Percentiles rank a stretch among this genome's conserved stretches.
Evolutionary conservation across 2,329 filamentous ascomycete genomes (phyloP).

Genomic region (Epichloe elymi): DNA sequence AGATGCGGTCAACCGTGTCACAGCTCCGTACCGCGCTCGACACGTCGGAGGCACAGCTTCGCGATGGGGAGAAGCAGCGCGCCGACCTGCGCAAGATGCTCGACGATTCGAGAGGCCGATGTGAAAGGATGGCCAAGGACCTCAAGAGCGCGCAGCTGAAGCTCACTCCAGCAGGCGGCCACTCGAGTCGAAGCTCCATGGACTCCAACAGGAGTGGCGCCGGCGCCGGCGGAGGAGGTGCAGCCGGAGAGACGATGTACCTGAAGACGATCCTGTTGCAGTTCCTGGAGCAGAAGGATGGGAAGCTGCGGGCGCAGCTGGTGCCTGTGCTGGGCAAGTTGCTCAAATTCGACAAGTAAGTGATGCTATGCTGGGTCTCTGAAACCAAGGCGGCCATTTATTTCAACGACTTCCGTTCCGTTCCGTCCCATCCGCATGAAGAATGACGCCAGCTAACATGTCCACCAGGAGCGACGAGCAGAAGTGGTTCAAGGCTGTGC

Average conservation of each 20-base stretch:
- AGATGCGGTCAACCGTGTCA: conserved; percentile 63
- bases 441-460: too few relatives aligned
- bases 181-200: conserved; percentile 29
- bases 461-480: conserved; percentile 52
- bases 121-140: conserved; percentile 68
- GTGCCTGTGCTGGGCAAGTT: conserved; percentile 67
- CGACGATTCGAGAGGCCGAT: conserved; percentile 62
- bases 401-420: too few relatives aligned
- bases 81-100: conserved; percentile 60
- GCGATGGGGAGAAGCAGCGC: conserved; percentile 73
- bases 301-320: conserved; percentile 59
- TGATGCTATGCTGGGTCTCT: conserved; percentile 7
- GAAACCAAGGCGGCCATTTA: too few relatives aligned
- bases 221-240: conserved; percentile 10
- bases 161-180: conserved; percentile 27
- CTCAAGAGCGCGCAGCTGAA: conserved; percentile 39
- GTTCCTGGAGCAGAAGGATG: conserved; percentile 71
- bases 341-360: conserved; percentile 64
- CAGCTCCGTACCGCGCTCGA: conserved; percentile 72
- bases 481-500: conserved; percentile 71
- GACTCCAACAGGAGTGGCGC: conserved; percentile 24
- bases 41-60: conserved; percentile 71
- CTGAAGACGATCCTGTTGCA: conserved; percentile 71
- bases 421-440: not conserved
- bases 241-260: conserved; percentile 44